Conservation (phyloP, 108 stramenopile species). For the Discostella pseudostelligera region DNA sequence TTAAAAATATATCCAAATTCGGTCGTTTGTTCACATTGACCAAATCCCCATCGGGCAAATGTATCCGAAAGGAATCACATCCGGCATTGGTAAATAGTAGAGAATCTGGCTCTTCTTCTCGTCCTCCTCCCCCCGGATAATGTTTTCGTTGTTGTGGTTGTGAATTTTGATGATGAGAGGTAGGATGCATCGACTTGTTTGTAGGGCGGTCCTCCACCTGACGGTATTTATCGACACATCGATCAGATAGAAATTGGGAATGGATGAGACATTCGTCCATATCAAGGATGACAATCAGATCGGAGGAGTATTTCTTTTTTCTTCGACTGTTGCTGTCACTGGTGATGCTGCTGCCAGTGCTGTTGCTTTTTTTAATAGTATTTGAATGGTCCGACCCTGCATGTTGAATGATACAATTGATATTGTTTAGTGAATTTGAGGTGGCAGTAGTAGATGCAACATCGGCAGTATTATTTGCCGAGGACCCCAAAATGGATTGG, state of each 20-base stretch:
- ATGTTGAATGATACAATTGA: neutral
- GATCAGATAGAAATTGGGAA: slow-evolving; percentile 84
- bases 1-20: slow-evolving; percentile 87
- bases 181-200: slow-evolving; percentile 3
- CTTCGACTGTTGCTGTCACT: neutral
- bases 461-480: neutral
- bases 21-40: slow-evolving; percentile 96
- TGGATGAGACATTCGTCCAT: slow-evolving; percentile 99
- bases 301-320: slow-evolving; percentile 51
- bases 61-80: slow-evolving; percentile 69
- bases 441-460: neutral
- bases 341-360: neutral
- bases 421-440: neutral
- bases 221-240: slow-evolving; percentile 55
- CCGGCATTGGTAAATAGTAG: slow-evolving; percentile 22
- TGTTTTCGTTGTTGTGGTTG: slow-evolving; percentile 1
- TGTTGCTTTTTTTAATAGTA: neutral
- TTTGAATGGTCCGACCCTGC: neutral
- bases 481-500: too few relatives aligned
- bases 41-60: slow-evolving; percentile 79
- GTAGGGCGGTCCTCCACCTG: slow-evolving; percentile 48
- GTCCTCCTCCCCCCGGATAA: neutral
- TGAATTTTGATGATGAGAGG: neutral
- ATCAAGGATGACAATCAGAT: slow-evolving; percentile 93
- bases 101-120: slow-evolving; percentile 42